phyloP scores from a whole-genome alignment of 352 stramenopile genomes.

The Pythium catenulatum region DNA sequence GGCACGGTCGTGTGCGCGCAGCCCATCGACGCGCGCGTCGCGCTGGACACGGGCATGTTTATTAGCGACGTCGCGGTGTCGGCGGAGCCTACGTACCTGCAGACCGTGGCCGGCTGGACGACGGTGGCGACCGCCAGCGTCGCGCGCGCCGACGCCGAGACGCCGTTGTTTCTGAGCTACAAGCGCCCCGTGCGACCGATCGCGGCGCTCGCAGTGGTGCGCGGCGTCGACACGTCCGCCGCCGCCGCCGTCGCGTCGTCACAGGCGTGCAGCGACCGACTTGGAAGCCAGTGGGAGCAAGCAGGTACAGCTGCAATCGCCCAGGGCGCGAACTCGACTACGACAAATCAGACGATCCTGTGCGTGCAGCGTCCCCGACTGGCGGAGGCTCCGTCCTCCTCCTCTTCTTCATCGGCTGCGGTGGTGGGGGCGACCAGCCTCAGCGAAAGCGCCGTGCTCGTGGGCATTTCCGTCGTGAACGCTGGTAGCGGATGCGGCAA shows the following conservation, averaged over 20 bases:
- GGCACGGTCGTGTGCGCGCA: conserved; percentile 1
- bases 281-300: neutral
- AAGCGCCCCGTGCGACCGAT: conserved; percentile 39
- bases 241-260: too few species aligned
- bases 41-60: conserved; percentile 18
- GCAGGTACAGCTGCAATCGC: neutral
- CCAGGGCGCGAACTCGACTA: neutral
- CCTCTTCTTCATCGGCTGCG: too few species aligned
- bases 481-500: neutral
- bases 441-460: neutral
- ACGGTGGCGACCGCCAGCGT: neutral
- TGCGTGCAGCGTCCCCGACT: conserved; percentile 39
- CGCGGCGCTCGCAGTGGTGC: neutral
- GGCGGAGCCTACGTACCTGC: neutral
- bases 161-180: conserved; percentile 1
- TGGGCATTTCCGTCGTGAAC: neutral
- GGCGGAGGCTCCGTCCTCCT: too few species aligned
- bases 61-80: conserved; percentile 22
- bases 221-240: neutral
- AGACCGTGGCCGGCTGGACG: conserved; percentile 1
- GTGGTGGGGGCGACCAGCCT: too few species aligned
- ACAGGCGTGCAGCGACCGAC: neutral
- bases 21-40: neutral
- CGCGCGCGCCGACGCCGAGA: neutral
- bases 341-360: neutral